Base-by-base conservation (phyloP, 192 early-diverging fungal genomes). In the Linnemannia schmuckeri region DNA sequence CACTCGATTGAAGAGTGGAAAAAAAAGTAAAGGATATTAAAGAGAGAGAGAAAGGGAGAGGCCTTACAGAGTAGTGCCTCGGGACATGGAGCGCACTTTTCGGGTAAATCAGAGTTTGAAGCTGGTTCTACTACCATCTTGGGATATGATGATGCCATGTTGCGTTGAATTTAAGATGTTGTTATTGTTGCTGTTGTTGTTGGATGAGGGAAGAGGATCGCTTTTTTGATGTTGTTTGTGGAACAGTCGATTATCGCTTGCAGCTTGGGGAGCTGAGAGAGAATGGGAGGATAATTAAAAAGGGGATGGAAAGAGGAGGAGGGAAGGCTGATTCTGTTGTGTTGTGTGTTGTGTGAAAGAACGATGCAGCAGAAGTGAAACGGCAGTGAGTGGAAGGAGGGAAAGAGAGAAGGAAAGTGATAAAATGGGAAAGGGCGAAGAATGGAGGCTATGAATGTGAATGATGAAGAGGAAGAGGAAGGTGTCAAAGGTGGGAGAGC, bases 51-150 rank as follows among this genome's bases (percentile, higher is more conserved):
- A 40, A 47, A 27, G 46, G 18, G 47, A 33, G 15, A 20, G 46
- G n/a, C 74, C 82, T 78, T 83, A 83, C 82, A 78, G 35, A 83
- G 47, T 15, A 83, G 46, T 13, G 76, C 82, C 69, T 83, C 82
- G 52, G 82, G 71, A 47, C 77, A 83, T 17, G 81, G 75, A 17
- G 75, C 72, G 38, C 46, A 63, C 12, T 30, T 70, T 20, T 77
- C 46, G 40, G 70, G 52, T 8, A 82, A 57, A 77, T 82, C 81
- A 49, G 74, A 30, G 49, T 75, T 49, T 54, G 75, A 35, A 20
- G n/a, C 49, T 70, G 70, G 57, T n/a, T 77, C 49, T 52, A 52
- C 5, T 52, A 6, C 49, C 71, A 41, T 73, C 41, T 22, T 35
- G n/a, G 52, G 13, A 27, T 52, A 55, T 22, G 40, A 55, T 22